These are phyloP conservation scores for Spizellomyces sp. DNA, from an alignment of 192 early-diverging fungal genomes.

Conservation along the genomic window DNA sequence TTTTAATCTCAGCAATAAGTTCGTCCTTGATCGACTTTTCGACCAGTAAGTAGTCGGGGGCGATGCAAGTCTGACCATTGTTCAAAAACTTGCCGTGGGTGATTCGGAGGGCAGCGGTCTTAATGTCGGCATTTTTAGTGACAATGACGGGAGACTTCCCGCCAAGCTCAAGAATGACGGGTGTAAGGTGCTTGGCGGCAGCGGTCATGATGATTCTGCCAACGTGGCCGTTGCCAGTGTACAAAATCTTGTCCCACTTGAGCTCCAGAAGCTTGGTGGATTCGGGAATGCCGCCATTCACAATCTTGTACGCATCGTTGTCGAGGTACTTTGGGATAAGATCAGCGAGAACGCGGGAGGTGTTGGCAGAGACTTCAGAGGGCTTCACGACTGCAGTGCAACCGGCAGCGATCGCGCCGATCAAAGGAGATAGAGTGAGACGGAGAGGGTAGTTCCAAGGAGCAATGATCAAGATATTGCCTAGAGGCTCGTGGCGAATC, in stretches of 20 bases:
- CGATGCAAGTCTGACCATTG: constrained; percentile 87
- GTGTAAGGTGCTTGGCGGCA: constrained; percentile 83
- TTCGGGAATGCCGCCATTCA: constrained; percentile 76
- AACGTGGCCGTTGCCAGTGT: constrained; percentile 84
- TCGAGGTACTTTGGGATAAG: constrained; percentile 80
- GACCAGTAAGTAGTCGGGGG: constrained; percentile 83
- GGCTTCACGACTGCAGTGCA: constrained; percentile 71
- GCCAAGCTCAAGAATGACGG: constrained; percentile 90
- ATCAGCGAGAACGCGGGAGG: constrained; percentile 61
- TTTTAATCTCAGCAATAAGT: constrained; percentile 58
- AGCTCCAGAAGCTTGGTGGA: constrained; percentile 73
- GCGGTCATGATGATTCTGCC: constrained; percentile 82
- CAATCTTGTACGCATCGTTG: constrained; percentile 57
- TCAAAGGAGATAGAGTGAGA: constrained; percentile 71
- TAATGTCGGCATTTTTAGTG: constrained; percentile 58
- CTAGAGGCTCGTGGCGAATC: constrained; percentile 67
- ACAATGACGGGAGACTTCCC: constrained; percentile 80
- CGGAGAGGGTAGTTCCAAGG: constrained; percentile 71
- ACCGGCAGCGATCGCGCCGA: constrained; percentile 88
- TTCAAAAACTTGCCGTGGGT: constrained; percentile 83
- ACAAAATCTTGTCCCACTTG: constrained; percentile 90
- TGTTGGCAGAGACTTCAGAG: constrained; percentile 75
- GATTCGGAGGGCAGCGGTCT: constrained; percentile 69
- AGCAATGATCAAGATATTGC: constrained; percentile 72
- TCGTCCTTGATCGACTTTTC: constrained; percentile 58